Base-by-base conservation (phyloP, 2,329 filamentous ascomycete genomes). In the Colletotrichum siamense region DNA sequence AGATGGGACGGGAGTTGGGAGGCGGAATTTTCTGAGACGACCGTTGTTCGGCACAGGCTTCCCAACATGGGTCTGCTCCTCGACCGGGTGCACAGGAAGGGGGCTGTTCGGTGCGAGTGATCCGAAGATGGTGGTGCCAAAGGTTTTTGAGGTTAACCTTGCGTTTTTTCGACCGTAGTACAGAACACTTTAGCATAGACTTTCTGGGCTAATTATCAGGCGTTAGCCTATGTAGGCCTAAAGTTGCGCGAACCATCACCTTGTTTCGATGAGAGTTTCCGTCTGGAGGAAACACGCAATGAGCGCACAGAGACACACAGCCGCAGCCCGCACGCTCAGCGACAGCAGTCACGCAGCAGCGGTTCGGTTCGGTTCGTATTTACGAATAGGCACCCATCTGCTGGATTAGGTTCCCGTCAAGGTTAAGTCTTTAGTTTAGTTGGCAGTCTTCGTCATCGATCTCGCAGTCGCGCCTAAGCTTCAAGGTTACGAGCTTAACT, bases 1-100 rank as follows among this genome's bases (percentile, higher is more conserved):
- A 73, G 64, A 73, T 73, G 70, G 59, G 73, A 76, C 49, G 73
- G 59, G 39, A 36, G 26, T 32, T 18, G 49, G 57, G 16, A 30
- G 55, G 24, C 26, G 18, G 69, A 28, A 15, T 44, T 39, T 64
- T 61, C 64, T 69, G 73, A 76, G 63, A 73, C 64, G 70, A 73
- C 73, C 73, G 64, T 61, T 73, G 70, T 49, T 73, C 73, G 73
- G 64, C 73, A 69, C 70, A 61, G 64, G 44, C 39, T 76, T 73
- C 70, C 70, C 70, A 34, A 18, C 18, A 67, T 68, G n/a, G 62
- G 44, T 55, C 70, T 16, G 26, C 39, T 22, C 12, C 12, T 16
- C 10, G 39, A 52, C 13, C 15, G 15, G 22, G n/a, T 39, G 62
- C 39, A 4, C 32, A 64, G 28, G 30, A 32, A 32, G 30, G 49